Conservation (phyloP, 1,139 yeast genomes). For the Debaryomyces singareniensis region DNA sequence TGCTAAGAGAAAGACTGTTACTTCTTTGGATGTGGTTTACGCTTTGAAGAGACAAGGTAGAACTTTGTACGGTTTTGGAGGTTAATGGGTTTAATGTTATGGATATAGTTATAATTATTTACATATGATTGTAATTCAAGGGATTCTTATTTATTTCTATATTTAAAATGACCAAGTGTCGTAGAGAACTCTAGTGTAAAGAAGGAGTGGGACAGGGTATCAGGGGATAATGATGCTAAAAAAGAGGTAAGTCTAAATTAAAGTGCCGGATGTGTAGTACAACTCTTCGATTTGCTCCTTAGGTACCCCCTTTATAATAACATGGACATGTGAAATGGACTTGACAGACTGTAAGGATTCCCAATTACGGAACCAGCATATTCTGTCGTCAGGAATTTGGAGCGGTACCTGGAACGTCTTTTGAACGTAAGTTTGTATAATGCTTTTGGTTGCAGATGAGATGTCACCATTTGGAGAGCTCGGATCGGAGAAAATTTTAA, state of each 20-base stretch:
- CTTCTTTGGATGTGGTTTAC: conserved; percentile 96
- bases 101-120: no score
- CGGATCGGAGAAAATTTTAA: conserved; percentile 25
- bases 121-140: no score
- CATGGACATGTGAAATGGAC: conserved; percentile 54
- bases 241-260: conserved; percentile 6
- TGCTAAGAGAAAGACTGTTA: conserved; percentile 99
- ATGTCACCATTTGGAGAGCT: conserved; percentile 40
- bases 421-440: conserved; percentile 33
- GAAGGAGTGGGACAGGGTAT: neutral
- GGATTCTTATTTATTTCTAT: no score
- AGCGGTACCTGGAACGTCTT: conserved; percentile 40
- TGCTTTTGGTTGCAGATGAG: conserved; percentile 24
- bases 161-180: no score
- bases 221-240: conserved; percentile 1
- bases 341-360: conserved; percentile 53
- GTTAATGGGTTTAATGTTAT: conserved; percentile 42
- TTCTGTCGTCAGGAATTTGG: conserved; percentile 27
- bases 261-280: conserved; percentile 15
- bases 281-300: conserved; percentile 14
- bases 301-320: conserved; percentile 35
- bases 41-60: conserved; percentile 99
- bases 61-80: conserved; percentile 99
- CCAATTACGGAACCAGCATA: conserved; percentile 62
- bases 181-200: no score